Conservation (phyloP, 257 asterid species). For the Avicennia marina region DNA sequence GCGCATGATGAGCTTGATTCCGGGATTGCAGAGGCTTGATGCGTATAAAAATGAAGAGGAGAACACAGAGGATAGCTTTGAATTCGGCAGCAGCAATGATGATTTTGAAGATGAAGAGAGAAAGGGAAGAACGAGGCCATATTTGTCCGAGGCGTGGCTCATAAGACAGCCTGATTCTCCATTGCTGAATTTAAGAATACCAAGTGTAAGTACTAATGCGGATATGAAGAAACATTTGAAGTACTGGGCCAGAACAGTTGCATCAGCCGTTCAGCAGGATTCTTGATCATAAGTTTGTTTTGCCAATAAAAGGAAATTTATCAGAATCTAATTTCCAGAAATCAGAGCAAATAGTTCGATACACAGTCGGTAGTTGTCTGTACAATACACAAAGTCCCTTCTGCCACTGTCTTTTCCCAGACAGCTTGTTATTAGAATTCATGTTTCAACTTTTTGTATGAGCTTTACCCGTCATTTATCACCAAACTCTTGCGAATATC, state of each 20-base stretch:
- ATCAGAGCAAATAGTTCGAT: too few species aligned
- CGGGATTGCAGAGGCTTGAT: constrained; percentile 50
- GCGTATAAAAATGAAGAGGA: neutral
- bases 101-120: constrained; percentile 26
- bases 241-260: constrained; percentile 52
- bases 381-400: too few species aligned
- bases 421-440: too few species aligned
- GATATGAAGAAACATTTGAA: constrained; percentile 51
- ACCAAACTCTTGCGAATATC: too few species aligned
- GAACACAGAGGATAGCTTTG: neutral
- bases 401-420: too few species aligned
- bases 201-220: constrained; percentile 26
- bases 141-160: constrained; percentile 51
- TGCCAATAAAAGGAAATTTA: too few species aligned
- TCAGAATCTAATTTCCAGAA: too few species aligned
- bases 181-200: constrained; percentile 33
- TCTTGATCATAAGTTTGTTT: constrained; percentile 27
- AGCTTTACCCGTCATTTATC: too few species aligned
- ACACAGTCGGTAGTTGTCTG: too few species aligned
- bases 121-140: constrained; percentile 34
- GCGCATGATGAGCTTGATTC: constrained; percentile 40
- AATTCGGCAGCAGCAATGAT: neutral
- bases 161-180: constrained; percentile 40
- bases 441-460: too few species aligned
- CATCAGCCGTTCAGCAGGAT: constrained; percentile 38